Base-by-base conservation (phyloP, 164 flowering plant genomes). In the Nymphaea thermarum region DNA sequence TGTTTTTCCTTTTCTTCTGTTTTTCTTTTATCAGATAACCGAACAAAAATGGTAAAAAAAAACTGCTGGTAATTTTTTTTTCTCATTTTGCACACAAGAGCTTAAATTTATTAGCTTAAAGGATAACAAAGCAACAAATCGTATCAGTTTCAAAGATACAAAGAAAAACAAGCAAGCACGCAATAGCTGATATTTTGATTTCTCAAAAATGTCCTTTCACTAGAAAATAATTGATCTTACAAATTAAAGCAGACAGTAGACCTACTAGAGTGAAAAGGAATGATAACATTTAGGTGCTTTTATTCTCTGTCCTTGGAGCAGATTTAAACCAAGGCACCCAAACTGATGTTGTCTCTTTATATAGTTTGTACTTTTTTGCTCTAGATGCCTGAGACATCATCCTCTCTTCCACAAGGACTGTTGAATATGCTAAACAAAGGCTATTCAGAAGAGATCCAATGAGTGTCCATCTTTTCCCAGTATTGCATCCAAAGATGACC, bases 311-410 rank as follows among this genome's bases (percentile, higher is more conserved):
- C 61, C 64, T 81, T 7, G 77, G 65, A 14, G 88, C 80, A 67
- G 82, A 82, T 73, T 80, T 91, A 81, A 88, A 88, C 97, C 98
- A 93, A 64, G 97, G 97, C 45, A 93, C 79, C 95, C 91, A 89
- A n/a, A 86, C 90, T 2, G 98, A 89, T 43, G 98, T 93, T 63
- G 88, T 85, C 82, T 83, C 82, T 83, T 88, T 93, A 71, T 91
- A 93, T 18, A 68, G 65, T 74, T 76, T 80, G 73, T 89, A 93
- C 3, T 87, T 85, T 71, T 89, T 80, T 36, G 91, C 93, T 78
- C 98, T 84, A 66, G 78, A 68, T 6, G 77, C 85, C 66, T 87
- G 84, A 72, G 83, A 80, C 73, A 89, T 47, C 91, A 93, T 93
- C 65, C 96, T 74, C 17, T 74, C 76, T 76, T 93, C 98, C 14